phyloP scores from a whole-genome alignment of 2,329 filamentous ascomycete genomes.

The Pseudovirgaria hyperparasitica region DNA sequence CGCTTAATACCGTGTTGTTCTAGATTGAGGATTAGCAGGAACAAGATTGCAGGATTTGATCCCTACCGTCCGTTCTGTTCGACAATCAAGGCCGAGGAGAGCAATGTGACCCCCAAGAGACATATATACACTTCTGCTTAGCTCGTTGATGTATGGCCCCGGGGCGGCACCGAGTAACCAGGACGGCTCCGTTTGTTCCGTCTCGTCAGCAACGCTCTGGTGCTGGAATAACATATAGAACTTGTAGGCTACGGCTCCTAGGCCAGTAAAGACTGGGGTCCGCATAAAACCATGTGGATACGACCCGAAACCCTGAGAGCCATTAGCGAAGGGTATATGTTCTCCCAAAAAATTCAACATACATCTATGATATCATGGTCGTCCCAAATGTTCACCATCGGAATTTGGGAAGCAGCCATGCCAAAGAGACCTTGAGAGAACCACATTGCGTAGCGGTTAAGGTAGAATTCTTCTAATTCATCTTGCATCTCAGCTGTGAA shows the following conservation, averaged over 20 bases:
- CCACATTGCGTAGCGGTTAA: conserved; percentile 84
- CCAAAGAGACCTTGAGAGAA: conserved; percentile 91
- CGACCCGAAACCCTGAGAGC: conserved; percentile 74
- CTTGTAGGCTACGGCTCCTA: conserved; percentile 90
- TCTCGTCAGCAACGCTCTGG: conserved; percentile 73
- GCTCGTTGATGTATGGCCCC: conserved; percentile 82
- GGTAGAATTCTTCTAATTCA: conserved; percentile 78
- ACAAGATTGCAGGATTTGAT: conserved; percentile 7
- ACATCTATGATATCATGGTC: conserved; percentile 57
- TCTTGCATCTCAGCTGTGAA: conserved; percentile 75
- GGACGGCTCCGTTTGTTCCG: conserved; percentile 71
- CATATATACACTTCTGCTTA: conserved; percentile 77
- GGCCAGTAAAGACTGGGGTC: conserved; percentile 74
- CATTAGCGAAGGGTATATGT: conserved; percentile 20
- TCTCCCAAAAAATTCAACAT: conserved; percentile 8
- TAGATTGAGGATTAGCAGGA: conserved; percentile 7
- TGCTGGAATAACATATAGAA: conserved; percentile 99
- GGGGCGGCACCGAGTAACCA: conserved; percentile 72
- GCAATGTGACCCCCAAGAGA: conserved; percentile 66
- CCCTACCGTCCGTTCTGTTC: conserved; percentile 87
- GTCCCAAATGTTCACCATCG: conserved; percentile 97
- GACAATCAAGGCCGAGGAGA: conserved; percentile 78
- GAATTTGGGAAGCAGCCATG: conserved; percentile 87
- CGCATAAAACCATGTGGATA: conserved; percentile 89
- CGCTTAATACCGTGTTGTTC: conserved; percentile 64